Base-by-base conservation (phyloP, 176 grass and related monocot genomes). In the Carex parvula region DNA sequence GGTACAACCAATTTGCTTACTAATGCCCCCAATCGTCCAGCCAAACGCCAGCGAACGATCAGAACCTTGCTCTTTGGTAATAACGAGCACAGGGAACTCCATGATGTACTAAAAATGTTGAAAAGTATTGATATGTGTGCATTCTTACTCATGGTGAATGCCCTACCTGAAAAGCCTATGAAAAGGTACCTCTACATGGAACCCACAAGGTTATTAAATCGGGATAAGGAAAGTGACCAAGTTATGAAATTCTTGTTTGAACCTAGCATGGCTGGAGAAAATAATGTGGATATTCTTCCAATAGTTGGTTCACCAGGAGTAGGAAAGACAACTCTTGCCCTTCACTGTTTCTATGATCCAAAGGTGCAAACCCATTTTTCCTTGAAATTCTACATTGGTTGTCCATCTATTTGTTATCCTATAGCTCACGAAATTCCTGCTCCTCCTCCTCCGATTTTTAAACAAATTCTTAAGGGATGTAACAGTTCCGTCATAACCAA, bases 241-340 rank as follows among this genome's bases (percentile, higher is more conserved):
- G 20, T 73, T 73, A 48, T 73, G 70, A 46, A 73, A 50, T 73
- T 73, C 8, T 21, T 73, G 70, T 26, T 73, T 73, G n/a, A 73
- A 48, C 42, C 70, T 5, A 73, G 18, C 70, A 50, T 50, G 70
- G 8, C 42, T 48, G 9, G 42, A 14, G 70, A 16, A 21, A 48
- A 22, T 48, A 79, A 79, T 60, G 50, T 79, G 29, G 3, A 35
- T 33, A 79, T 79, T 60, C 76, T 79, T 79, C 76, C 87, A 5
- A 33, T 89, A 15, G 59, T 84, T 2, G 90, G 90, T 33, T 1
- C 32, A 10, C 0, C 1, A 0, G 82, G 81, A 61, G 81, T 84
- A 16, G 90, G 90, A n/a, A 89, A 89, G 75, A 92, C 81, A 69
- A 89, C 84, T 0, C 82, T 87, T 0, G 82, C 79, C 1, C 87